Conservation (phyloP, 345 rosid genomes). For the Boechera stricta region DNA sequence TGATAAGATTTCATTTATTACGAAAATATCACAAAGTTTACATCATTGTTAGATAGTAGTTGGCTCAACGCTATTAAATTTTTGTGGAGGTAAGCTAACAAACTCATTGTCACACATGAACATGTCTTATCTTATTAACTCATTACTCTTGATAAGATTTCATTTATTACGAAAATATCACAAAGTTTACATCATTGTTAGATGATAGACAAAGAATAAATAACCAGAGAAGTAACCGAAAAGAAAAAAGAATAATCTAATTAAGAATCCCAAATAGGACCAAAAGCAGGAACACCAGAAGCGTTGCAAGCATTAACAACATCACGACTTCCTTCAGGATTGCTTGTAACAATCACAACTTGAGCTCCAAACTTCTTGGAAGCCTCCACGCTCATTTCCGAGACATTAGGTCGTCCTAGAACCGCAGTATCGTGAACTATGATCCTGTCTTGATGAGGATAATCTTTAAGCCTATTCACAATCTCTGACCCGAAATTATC, state of each 20-base stretch:
- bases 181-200: neutral
- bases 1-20: neutral
- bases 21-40: neutral
- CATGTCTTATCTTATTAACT: neutral
- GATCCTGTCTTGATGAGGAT: conserved; percentile 58
- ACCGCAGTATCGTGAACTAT: conserved; percentile 75
- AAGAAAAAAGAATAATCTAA: neutral
- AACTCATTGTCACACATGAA: neutral
- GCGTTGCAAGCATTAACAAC: conserved; percentile 72
- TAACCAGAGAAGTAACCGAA: neutral
- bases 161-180: neutral
- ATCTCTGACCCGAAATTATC: conserved; percentile 75
- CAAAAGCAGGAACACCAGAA: conserved; percentile 71
- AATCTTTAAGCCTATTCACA: conserved; percentile 55
- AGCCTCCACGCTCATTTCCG: conserved; percentile 66
- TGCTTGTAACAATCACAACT: conserved; percentile 84
- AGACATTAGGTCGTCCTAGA: conserved; percentile 71
- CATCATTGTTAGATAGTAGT: neutral
- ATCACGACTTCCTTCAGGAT: conserved; percentile 88
- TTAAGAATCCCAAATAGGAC: conserved; percentile 95
- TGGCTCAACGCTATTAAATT: no score
- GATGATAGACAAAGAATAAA: neutral
- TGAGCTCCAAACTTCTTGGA: conserved; percentile 74
- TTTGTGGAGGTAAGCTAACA: neutral
- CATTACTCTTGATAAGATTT: neutral